Conservation (phyloP, 441 rosid genomes). For the Breynia disticha region DNA sequence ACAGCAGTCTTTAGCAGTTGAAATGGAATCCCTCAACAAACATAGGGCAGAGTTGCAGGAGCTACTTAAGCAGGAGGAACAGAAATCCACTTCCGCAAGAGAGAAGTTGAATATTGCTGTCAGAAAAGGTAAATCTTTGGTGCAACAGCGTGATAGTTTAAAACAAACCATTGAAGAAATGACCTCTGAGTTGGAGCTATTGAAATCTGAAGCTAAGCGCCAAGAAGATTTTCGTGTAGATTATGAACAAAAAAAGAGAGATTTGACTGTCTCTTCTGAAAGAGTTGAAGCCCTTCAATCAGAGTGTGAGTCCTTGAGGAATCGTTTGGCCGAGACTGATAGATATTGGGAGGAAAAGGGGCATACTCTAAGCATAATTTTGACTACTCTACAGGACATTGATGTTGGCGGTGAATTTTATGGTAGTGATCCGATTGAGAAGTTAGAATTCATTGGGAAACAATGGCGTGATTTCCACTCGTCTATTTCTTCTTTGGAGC, state of each 20-base stretch:
- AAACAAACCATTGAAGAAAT: slow-evolving; percentile 74
- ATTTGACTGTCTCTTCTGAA: slow-evolving; percentile 41
- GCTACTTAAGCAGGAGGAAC: slow-evolving; percentile 75
- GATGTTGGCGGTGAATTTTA: slow-evolving; percentile 53
- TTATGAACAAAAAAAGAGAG: slow-evolving; percentile 54
- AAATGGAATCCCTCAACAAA: slow-evolving; percentile 54
- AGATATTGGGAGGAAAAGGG: slow-evolving; percentile 56
- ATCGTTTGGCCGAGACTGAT: slow-evolving; percentile 58
- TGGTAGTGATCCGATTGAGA: slow-evolving; percentile 49
- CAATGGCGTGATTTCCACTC: slow-evolving; percentile 51
- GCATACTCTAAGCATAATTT: slow-evolving; percentile 34
- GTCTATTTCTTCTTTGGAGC: slow-evolving; percentile 52
- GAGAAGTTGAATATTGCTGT: slow-evolving; percentile 96
- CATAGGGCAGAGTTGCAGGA: slow-evolving; percentile 58
- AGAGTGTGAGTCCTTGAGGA: slow-evolving; percentile 53
- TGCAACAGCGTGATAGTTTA: slow-evolving; percentile 82
- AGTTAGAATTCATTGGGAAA: slow-evolving; percentile 49
- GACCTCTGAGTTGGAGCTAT: slow-evolving; percentile 47
- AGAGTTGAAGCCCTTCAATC: slow-evolving; percentile 57
- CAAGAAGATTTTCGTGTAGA: slow-evolving; percentile 44
- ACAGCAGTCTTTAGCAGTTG: slow-evolving; percentile 49
- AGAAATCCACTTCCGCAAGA: slow-evolving; percentile 67
- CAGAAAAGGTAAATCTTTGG: slow-evolving; percentile 94
- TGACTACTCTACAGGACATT: slow-evolving; percentile 45
- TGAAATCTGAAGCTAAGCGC: slow-evolving; percentile 61